Percentiles rank a stretch among this genome's conserved stretches.
Evolutionary conservation across 305 asterid species (phyloP).

Genomic region (Coffea humblotiana): DNA sequence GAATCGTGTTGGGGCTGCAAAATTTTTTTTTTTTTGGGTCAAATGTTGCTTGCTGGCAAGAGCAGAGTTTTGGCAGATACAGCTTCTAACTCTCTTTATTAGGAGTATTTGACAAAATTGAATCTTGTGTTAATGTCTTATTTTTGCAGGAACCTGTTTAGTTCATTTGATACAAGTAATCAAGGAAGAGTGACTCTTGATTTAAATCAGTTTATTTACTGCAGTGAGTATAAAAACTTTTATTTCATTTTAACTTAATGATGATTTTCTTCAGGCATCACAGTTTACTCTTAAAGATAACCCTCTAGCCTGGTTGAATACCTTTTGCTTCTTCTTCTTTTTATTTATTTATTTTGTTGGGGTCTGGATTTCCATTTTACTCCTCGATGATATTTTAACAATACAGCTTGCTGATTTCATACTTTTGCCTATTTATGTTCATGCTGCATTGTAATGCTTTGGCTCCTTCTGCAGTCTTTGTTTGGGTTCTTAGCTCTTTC

Average conservation of each 20-base stretch:
- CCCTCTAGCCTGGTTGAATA: neutral
- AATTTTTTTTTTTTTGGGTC: neutral
- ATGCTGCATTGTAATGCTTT: neutral
- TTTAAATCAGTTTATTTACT: conserved; percentile 76
- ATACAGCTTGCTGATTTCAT: neutral
- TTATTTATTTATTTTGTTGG: neutral
- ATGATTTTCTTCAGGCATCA: neutral
- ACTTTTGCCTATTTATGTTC: neutral
- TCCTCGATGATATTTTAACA: neutral
- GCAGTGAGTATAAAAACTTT: conserved; percentile 55
- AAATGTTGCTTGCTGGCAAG: neutral
- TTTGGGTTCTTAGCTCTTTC: neutral
- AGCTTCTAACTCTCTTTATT: neutral
- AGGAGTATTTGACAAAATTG: neutral
- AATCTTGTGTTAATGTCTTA: neutral
- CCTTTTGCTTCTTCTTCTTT: neutral
- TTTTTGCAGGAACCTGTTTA: conserved; percentile 61
- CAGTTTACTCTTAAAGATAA: neutral
- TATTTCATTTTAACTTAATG: neutral
- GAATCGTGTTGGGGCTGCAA: neutral
- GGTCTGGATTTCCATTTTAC: neutral
- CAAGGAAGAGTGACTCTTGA: conserved; percentile 84
- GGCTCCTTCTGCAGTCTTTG: neutral
- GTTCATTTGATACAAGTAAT: conserved; percentile 75
- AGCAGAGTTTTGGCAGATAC: neutral